Conservation (phyloP, 2,329 filamentous ascomycete species). For the Fusarium beomiforme region DNA sequence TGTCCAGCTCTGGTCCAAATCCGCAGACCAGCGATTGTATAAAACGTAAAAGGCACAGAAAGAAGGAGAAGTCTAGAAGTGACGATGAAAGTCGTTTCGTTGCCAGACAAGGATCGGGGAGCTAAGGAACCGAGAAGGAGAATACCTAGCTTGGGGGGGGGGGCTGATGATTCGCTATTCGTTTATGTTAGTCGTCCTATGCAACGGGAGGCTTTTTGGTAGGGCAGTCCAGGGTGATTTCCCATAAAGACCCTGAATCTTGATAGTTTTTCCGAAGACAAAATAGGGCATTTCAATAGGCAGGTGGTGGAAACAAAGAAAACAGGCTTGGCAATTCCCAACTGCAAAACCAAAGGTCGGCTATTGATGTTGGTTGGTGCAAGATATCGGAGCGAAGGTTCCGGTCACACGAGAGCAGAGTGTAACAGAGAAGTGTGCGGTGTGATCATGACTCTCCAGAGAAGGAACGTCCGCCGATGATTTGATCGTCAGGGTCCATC, state of each 20-base stretch:
- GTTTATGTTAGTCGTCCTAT: conserved; percentile 12
- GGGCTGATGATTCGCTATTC: background rate
- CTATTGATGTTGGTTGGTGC: background rate
- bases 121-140: background rate
- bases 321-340: conserved; percentile 4
- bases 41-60: background rate
- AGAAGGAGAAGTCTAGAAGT: conserved; percentile 7
- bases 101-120: conserved; percentile 16
- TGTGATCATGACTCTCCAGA: background rate
- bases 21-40: conserved; percentile 7
- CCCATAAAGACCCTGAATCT: conserved; percentile 18
- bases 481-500: conserved; percentile 40
- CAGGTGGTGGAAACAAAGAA: background rate
- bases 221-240: conserved; percentile 17
- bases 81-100: conserved; percentile 11
- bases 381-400: conserved; percentile 27
- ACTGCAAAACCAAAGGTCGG: background rate
- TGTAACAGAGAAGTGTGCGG: conserved; percentile 1
- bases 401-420: conserved; percentile 2
- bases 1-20: conserved; percentile 10
- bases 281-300: background rate
- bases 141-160: background rate
- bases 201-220: conserved; percentile 4
- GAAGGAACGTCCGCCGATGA: conserved; percentile 15
- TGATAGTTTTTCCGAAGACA: conserved; percentile 4